These are phyloP conservation scores for Phalaenopsis hybrid DNA, from an alignment of 116 monocot species.

Conservation along the genomic window DNA sequence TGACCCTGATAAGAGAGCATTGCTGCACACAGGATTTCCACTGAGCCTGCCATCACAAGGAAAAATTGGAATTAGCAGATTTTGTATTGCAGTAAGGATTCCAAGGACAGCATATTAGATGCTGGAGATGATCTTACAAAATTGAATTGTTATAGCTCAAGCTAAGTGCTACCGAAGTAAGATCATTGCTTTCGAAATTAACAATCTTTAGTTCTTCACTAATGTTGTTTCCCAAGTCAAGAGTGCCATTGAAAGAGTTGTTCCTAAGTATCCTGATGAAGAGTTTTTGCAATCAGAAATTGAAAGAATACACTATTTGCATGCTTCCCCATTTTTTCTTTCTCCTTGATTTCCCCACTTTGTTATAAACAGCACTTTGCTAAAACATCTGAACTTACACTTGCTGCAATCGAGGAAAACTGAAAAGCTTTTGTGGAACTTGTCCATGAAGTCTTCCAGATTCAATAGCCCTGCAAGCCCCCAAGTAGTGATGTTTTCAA, in stretches of 20 bases:
- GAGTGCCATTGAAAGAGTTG: conserved; percentile 62
- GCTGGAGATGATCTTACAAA: conserved; percentile 36
- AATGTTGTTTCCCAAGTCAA: conserved; percentile 43
- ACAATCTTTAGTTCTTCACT: conserved; percentile 48
- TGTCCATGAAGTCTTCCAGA: conserved; percentile 46
- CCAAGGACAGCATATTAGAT: not conserved
- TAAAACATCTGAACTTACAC: conserved; percentile 45
- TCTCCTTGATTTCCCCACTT: not conserved
- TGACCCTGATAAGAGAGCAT: conserved; percentile 10
- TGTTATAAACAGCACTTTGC: not conserved
- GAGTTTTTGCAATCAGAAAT: not conserved
- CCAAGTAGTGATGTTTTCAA: not conserved
- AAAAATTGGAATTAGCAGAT: not conserved
- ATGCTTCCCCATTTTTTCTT: not conserved
- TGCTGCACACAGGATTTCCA: conserved; percentile 70
- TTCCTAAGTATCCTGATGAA: conserved; percentile 44
- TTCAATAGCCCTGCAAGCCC: conserved; percentile 51
- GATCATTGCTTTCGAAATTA: conserved; percentile 49
- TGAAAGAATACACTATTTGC: not conserved
- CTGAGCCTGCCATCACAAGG: conserved; percentile 42
- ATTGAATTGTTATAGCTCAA: conserved; percentile 30
- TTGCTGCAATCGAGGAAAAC: conserved; percentile 55
- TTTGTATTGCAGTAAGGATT: not conserved
- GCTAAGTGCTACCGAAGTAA: conserved; percentile 16
- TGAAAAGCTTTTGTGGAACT: conserved; percentile 56